Conservation (phyloP, 1,139 yeast genomes). For the Kodamaea plutei region DNA sequence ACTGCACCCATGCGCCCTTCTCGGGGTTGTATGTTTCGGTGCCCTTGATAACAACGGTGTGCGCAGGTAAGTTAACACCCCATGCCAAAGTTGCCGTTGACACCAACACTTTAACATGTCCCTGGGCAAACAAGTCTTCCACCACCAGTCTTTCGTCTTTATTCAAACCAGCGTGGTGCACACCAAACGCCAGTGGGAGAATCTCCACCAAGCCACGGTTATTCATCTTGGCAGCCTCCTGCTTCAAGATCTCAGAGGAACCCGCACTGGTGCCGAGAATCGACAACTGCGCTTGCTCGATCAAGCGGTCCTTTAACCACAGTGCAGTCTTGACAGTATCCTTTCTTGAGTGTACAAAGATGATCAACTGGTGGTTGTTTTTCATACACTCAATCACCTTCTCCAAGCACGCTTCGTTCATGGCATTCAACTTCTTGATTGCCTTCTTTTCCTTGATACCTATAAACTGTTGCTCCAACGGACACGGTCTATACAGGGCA, state of each 20-base stretch:
- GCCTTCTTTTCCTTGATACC: constrained; percentile 87
- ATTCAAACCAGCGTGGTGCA: constrained; percentile 91
- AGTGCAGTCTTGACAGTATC: constrained; percentile 85
- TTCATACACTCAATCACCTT: constrained; percentile 64
- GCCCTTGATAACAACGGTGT: constrained; percentile 91
- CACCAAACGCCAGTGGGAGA: constrained; percentile 73
- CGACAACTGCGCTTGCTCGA: constrained; percentile 50
- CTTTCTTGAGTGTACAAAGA: constrained; percentile 91
- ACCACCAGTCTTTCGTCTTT: constrained; percentile 70
- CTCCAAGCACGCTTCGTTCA: constrained; percentile 90
- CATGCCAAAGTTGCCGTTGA: constrained; percentile 97
- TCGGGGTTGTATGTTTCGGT: constrained; percentile 93
- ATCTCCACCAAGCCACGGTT: constrained; percentile 57
- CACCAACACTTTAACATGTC: constrained; percentile 75
- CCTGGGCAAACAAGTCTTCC: constrained; percentile 86
- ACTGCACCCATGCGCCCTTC: constrained; percentile 79
- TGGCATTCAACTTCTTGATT: constrained; percentile 70
- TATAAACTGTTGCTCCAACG: constrained; percentile 80
- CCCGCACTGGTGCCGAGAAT: constrained; percentile 44
- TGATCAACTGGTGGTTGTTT: constrained; percentile 66
- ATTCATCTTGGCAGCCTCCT: constrained; percentile 57
- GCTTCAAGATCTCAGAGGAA: constrained; percentile 53
- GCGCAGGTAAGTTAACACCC: constrained; percentile 98
- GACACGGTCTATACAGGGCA: constrained; percentile 84
- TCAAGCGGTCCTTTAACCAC: constrained; percentile 59